These are phyloP conservation scores for Bipolaris oryzae DNA, from an alignment of 2,329 filamentous ascomycete species.

Conservation along the genomic window DNA sequence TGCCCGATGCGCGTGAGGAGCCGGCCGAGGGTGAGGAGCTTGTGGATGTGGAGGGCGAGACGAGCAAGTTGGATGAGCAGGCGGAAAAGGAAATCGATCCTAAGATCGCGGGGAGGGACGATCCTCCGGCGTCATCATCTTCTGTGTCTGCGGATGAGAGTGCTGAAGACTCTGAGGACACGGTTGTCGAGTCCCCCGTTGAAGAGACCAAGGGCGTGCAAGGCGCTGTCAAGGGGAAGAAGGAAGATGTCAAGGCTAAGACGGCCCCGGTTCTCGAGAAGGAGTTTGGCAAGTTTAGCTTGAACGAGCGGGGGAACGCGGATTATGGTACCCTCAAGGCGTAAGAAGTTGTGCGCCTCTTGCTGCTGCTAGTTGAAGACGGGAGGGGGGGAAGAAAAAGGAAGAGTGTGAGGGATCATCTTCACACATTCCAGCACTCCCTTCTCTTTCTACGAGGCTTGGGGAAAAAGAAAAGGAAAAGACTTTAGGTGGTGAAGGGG, in stretches of 20 bases:
- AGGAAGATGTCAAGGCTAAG: conserved; percentile 19
- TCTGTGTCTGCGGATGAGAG: neutral
- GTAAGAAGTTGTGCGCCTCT: neutral
- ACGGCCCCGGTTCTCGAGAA: conserved; percentile 22
- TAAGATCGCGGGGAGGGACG: conserved; percentile 36
- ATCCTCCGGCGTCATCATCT: neutral
- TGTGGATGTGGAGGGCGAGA: conserved; percentile 44
- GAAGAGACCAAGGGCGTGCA: conserved; percentile 6
- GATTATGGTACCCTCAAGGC: conserved; percentile 38
- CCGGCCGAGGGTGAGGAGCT: conserved; percentile 48
- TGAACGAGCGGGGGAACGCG: conserved; percentile 37
- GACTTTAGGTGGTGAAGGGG: no score
- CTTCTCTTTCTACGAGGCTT: neutral
- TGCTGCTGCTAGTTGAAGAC: no score
- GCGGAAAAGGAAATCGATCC: conserved; percentile 36
- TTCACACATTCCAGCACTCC: no score
- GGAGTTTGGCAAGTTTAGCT: conserved; percentile 35
- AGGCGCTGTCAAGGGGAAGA: neutral
- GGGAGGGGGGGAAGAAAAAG: no score
- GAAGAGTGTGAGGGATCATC: no score
- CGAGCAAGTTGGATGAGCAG: conserved; percentile 44
- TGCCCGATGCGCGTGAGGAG: conserved; percentile 58
- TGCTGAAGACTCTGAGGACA: conserved; percentile 29
- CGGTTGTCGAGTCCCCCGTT: conserved; percentile 32
- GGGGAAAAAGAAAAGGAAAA: neutral